Percentiles rank a stretch among this genome's conserved stretches.
Conservation (phyloP, 768 basidiomycete species). For the Boletellus emodensis region DNA sequence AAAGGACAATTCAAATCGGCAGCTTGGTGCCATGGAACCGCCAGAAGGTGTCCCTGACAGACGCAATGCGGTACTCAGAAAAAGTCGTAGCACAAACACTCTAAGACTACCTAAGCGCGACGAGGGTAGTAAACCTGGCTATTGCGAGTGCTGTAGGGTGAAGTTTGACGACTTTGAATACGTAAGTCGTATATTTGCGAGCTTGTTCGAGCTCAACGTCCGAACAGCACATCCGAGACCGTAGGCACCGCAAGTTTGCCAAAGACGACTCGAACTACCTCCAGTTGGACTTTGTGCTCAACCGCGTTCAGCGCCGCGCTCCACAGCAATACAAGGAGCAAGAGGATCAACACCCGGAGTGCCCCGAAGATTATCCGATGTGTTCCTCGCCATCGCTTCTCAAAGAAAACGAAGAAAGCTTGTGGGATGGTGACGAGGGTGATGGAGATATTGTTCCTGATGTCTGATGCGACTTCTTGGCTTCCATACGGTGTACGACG, state of each 20-base stretch:
- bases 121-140: constrained; percentile 88
- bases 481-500: constrained; percentile 11
- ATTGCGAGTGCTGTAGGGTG: constrained; percentile 92
- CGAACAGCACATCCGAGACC: constrained; percentile 64
- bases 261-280: constrained; percentile 70
- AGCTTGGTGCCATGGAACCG: constrained; percentile 57
- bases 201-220: background rate
- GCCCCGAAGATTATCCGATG: constrained; percentile 23
- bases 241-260: constrained; percentile 82
- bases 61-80: constrained; percentile 49
- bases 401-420: constrained; percentile 9
- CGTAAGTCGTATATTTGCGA: constrained; percentile 39
- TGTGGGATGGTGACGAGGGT: constrained; percentile 22
- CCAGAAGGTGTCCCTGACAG: constrained; percentile 56
- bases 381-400: constrained; percentile 16
- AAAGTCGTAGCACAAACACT: constrained; percentile 79
- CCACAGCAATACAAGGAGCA: constrained; percentile 27
- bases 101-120: constrained; percentile 72
- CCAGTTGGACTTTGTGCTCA: constrained; percentile 72
- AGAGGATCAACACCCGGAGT: constrained; percentile 8
- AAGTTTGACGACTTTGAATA: constrained; percentile 86
- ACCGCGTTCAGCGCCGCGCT: constrained; percentile 51
- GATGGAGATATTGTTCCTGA: constrained; percentile 19
- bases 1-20: constrained; percentile 26
- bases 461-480: constrained; percentile 13